phyloP scores from a whole-genome alignment of 208 protist genomes.

The Acanthamoeba triangularis region DNA sequence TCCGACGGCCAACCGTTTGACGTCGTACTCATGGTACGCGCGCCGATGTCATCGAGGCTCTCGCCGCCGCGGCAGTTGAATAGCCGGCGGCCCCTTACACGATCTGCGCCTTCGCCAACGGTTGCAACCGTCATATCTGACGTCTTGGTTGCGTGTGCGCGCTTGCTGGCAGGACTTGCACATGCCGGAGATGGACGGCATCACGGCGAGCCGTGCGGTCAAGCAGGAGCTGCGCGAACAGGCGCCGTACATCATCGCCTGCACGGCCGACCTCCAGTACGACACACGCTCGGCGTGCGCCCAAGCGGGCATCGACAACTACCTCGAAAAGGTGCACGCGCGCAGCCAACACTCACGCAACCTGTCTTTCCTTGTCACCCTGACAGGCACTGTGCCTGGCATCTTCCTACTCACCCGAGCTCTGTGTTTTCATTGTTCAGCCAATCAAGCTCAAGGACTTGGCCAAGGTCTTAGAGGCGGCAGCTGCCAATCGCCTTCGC shows the following conservation, averaged over 20 bases:
- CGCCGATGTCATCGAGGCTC: too few relatives aligned
- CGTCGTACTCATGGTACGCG: neutral
- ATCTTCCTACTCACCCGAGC: neutral
- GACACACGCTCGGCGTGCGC: neutral
- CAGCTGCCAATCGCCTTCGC: neutral
- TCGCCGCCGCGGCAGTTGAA: neutral
- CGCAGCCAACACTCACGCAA: too few relatives aligned
- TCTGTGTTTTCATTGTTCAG: neutral
- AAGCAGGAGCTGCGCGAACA: neutral
- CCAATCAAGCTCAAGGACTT: conserved; percentile 7
- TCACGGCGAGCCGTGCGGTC: neutral
- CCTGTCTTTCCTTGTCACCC: neutral
- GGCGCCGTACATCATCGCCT: conserved; percentile 37
- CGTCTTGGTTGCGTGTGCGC: neutral
- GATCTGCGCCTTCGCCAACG: neutral
- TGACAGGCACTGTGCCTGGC: neutral
- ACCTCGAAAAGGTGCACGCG: conserved; percentile 20
- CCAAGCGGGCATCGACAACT: conserved; percentile 30
- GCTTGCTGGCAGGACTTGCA: neutral
- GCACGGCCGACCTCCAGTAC: conserved; percentile 66
- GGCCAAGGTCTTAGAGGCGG: neutral
- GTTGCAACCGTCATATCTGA: neutral
- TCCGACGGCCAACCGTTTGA: neutral
- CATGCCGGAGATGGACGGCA: conserved; percentile 61
- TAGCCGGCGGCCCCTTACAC: neutral